Conservation (phyloP, 139 green algal genomes). For the Tetradesmus lagerheimii region DNA sequence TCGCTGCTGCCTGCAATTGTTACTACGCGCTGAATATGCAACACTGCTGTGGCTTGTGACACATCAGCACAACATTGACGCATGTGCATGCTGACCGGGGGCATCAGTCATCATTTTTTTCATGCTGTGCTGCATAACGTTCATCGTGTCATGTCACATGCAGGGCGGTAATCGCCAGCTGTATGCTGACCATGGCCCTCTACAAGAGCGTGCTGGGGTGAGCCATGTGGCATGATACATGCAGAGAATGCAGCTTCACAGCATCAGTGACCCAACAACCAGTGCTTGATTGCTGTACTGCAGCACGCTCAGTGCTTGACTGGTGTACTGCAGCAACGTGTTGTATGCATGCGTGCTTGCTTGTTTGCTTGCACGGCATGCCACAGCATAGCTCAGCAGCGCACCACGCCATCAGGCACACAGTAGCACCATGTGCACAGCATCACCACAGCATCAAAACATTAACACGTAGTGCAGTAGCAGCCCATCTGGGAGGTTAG, state of each 20-base stretch:
- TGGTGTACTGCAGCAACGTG: not conserved
- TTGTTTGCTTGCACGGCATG: not conserved
- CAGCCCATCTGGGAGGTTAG: too few species aligned
- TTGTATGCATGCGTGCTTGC: not conserved
- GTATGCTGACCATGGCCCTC: not conserved
- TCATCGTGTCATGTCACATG: not conserved
- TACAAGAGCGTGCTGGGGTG: slow-evolving; percentile 44
- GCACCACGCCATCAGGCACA: not conserved
- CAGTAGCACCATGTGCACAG: not conserved
- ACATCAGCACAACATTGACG: not conserved
- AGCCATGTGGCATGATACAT: too few species aligned
- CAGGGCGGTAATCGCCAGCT: slow-evolving; percentile 10
- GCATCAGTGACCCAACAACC: not conserved
- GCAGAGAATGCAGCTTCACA: too few species aligned
- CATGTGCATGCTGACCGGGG: not conserved
- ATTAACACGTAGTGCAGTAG: too few species aligned
- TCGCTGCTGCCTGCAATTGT: not conserved
- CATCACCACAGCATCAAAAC: not conserved
- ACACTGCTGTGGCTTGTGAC: not conserved
- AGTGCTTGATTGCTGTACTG: not conserved
- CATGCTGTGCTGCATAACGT: not conserved
- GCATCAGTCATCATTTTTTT: not conserved
- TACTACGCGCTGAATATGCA: too few species aligned
- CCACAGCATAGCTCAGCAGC: not conserved
- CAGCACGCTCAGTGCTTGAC: not conserved